Base-by-base conservation (phyloP, 352 stramenopile genomes). In the Aphanomyces astaci region DNA sequence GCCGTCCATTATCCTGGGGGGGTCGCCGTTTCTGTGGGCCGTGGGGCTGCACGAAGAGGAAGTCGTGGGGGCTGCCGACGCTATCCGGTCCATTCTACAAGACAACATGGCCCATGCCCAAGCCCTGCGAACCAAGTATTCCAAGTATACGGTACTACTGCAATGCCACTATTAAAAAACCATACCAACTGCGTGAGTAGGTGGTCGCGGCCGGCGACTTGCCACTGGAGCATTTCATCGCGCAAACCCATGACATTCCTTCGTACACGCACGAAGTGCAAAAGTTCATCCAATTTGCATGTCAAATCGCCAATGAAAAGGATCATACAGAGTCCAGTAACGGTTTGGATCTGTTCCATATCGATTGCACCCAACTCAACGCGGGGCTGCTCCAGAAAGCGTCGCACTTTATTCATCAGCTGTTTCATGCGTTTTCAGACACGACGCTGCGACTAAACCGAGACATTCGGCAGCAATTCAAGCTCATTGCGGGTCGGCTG, bases 391-490 rank as follows among this genome's bases (percentile, higher is more conserved):
- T 86, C 3, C 36, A 69, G 0, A 76, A 73, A 0, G 74, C 87
- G 3, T 71, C 63, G 0, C 64, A 73, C 9, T 92, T 81, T 78
- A 76, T 66, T 0, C 71, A 76, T 10, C 55, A 48, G 4, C 68
- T 90, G 2, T 70, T 90, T 0, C 45, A 68, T 30, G 72, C 69
- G 0, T 93, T 90, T 73, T 74, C 86, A 19, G 74, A 86, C 9
- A 43, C 73, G 33, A 90, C 81, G 1, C 57, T 76, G 1, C 70
- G 65, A 0, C 73, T 81, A 51, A 90, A 88, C 32, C 56, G 72
- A 0, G 77, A 85, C n/a, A 69, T 90, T 31, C 75, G 81, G 0
- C 76, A 88, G 7, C 73, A 86, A 33, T 93, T 90, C 67, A 91
- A 93, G 45, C 81, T 92, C 24, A 80, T 90, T 11, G 83, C 81